These are phyloP conservation scores for Solanum chmielewskii DNA, from an alignment of 257 asterid species.

Conservation along the genomic window DNA sequence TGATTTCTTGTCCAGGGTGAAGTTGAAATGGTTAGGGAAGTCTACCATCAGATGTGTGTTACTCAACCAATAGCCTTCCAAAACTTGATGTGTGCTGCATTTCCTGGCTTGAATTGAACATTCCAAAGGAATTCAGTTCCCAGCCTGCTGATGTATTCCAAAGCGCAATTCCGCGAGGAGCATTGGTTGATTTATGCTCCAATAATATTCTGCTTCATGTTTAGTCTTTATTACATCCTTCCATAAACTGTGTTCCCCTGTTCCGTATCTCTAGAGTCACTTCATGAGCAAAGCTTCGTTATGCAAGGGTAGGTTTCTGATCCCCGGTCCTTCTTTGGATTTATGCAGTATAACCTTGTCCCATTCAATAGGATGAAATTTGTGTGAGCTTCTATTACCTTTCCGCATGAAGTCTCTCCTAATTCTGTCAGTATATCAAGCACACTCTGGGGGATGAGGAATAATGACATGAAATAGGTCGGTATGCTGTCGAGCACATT, in stretches of 20 bases:
- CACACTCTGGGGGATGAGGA: background rate
- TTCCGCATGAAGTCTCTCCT: background rate
- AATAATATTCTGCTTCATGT: background rate
- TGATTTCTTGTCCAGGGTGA: background rate
- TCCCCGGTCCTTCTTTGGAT: background rate
- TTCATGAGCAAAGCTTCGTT: background rate
- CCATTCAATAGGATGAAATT: background rate
- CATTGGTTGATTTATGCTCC: too few relatives aligned
- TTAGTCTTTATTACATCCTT: background rate
- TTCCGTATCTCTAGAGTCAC: background rate
- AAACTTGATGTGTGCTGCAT: background rate
- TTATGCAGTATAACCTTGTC: background rate
- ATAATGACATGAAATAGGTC: background rate
- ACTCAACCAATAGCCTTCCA: background rate
- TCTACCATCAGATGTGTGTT: background rate
- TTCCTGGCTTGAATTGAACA: background rate
- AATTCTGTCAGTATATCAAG: background rate
- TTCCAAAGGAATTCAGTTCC: background rate
- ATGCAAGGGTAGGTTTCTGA: background rate
- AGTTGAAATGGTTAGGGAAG: background rate
- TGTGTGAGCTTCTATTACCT: background rate
- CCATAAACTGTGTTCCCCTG: background rate
- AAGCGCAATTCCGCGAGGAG: too few relatives aligned
- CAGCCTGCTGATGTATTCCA: too few relatives aligned
- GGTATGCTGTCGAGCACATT: background rate